phyloP scores from a whole-genome alignment of 345 rosid genomes.

The Excoecaria cochinchinensis region DNA sequence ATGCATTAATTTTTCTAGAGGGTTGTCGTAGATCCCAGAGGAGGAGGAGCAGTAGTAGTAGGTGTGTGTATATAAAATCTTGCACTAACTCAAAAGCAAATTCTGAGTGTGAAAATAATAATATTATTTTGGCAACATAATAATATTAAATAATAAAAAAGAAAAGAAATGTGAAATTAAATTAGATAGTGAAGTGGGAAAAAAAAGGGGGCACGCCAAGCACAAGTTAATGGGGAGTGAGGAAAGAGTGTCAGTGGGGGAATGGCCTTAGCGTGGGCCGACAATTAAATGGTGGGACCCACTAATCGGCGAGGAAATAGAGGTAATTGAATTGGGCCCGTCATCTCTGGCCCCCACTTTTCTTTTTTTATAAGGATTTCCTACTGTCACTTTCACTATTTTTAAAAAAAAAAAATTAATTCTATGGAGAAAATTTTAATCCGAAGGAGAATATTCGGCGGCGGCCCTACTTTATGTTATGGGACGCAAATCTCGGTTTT shows the following conservation, averaged over 20 bases:
- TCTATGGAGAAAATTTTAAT: background rate
- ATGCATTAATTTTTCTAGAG: too few relatives aligned
- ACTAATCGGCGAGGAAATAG: constrained; percentile 36
- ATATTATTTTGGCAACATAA: too few relatives aligned
- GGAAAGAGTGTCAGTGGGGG: constrained; percentile 17
- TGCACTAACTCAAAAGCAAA: too few relatives aligned
- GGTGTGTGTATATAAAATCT: too few relatives aligned
- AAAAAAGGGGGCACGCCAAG: constrained; percentile 31
- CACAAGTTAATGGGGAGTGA: constrained; percentile 30
- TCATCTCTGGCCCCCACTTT: background rate
- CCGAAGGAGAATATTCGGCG: constrained; percentile 42
- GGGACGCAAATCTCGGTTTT: constrained; percentile 29
- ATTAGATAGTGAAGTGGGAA: background rate
- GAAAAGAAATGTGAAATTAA: background rate
- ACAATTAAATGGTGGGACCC: constrained; percentile 38
- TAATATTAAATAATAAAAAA: too few relatives aligned
- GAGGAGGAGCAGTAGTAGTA: too few relatives aligned
- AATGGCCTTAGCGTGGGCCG: constrained; percentile 48
- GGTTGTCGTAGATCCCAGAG: too few relatives aligned
- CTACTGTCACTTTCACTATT: background rate
- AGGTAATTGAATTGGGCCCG: constrained; percentile 17
- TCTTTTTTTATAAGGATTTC: background rate
- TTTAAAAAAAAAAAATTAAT: constrained; percentile 4
- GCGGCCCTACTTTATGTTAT: constrained; percentile 24
- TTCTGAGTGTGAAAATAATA: too few relatives aligned